Base-by-base conservation (phyloP, 768 basidiomycete genomes). In the Mycena rebaudengoi region DNA sequence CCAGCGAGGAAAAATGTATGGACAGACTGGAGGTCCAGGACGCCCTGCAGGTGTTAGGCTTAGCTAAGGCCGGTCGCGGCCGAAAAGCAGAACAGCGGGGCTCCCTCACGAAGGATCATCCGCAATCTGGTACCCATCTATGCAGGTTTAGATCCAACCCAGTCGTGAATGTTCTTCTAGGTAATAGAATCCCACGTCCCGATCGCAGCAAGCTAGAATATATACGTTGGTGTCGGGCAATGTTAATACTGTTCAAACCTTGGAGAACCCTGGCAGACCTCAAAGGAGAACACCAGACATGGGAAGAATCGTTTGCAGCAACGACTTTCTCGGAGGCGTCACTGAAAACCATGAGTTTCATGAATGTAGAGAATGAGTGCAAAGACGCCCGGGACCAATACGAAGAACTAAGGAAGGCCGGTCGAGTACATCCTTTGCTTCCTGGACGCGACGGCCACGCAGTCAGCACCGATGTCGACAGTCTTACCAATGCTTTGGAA, bases 201-300 rank as follows among this genome's bases (percentile, higher is more conserved):
- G 46, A 59, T 10, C 35, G 46, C 3, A 10, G 46, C 0, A 21
- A 11, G 23, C 0, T 25, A 59, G 2, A 28, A 23, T n/a, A n/a
- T n/a, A n/a, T n/a, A n/a, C n/a, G n/a, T 16, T 59, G 57, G 57
- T 20, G 26, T 11, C 25, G 57, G 13, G 57, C 57, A 2, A 59
- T 59, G 57, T 18, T 59, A 0, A 59, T 59, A 1, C 16, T 59
- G 0, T 59, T 59, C 25, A 59, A 59, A 26, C 57, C 57, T 1
- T 59, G 57, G 57, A 7, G 57, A 3, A 12, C 45, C 2, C 5
- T 59, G 1, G 2, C 0, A 3, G 57, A 59, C n/a, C 10, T 58
- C 16, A 58, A 45, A 11, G 2, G 0, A 2, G 0, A 3, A 0
- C 7, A 7, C 6, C 35, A 49, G 10, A 21, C 37, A 5, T 59